These are phyloP conservation scores for Chondrostereum purpureum DNA, from an alignment of 1,284 basidiomycete genomes.

Conservation along the genomic window DNA sequence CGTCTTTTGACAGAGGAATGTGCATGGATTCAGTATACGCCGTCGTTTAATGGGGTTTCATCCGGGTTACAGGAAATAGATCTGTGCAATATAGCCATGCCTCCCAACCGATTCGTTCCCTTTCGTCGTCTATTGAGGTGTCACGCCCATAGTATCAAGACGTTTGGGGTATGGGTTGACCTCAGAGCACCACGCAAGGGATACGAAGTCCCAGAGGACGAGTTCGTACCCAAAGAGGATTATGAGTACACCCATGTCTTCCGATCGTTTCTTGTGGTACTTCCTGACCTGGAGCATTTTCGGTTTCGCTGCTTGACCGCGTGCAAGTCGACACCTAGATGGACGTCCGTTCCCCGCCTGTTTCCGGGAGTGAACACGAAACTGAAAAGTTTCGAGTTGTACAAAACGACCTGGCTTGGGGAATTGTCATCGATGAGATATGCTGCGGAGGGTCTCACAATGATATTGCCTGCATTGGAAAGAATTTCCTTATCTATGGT, in stretches of 20 bases:
- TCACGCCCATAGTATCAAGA: not conserved
- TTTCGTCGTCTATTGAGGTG: not conserved
- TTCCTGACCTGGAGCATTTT: not conserved
- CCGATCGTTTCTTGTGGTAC: not conserved
- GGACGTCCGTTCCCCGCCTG: not conserved
- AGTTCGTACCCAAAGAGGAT: not conserved
- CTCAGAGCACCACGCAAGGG: not conserved
- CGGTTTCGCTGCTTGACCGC: not conserved
- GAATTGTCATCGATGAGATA: no score
- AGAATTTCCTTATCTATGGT: no score
- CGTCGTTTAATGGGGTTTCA: not conserved
- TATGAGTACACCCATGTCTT: not conserved
- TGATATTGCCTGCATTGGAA: no score
- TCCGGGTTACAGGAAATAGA: not conserved
- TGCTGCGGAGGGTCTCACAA: no score
- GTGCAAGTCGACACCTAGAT: not conserved
- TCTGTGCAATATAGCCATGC: not conserved
- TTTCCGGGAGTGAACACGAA: not conserved
- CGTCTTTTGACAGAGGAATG: not conserved
- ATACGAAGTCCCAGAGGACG: not conserved
- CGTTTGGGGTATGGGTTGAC: not conserved
- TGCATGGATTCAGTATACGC: not conserved
- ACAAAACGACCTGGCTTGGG: not conserved
- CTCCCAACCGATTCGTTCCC: not conserved
- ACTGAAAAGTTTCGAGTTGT: not conserved